Evolutionary conservation across 176 grass and related monocot genomes (phyloP).

Genomic region (Carex myosuroides): DNA sequence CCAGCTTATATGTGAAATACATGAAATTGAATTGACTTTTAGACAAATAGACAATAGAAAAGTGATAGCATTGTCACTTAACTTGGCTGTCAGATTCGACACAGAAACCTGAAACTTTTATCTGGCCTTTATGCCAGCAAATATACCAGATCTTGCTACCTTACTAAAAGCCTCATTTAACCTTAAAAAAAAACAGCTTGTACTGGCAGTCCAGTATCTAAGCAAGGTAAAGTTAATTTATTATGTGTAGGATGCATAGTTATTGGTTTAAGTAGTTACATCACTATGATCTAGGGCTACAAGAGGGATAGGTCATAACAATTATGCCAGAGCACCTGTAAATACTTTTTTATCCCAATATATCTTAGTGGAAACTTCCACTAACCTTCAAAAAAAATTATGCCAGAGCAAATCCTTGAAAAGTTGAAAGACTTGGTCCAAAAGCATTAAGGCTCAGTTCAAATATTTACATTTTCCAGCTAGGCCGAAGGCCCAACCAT

Average conservation of each 20-base stretch:
- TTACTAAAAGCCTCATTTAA: slow-evolving; percentile 87
- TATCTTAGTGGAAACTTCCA: too few species aligned
- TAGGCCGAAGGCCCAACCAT: too few species aligned
- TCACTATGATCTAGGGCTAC: neutral
- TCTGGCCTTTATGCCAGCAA: slow-evolving; percentile 73
- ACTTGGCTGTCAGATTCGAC: slow-evolving; percentile 75
- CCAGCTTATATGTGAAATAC: neutral
- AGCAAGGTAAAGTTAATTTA: slow-evolving; percentile 12
- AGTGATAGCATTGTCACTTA: slow-evolving; percentile 30
- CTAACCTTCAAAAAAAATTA: too few species aligned
- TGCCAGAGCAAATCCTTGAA: neutral
- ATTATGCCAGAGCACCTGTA: neutral
- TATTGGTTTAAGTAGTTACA: neutral
- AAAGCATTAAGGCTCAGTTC: too few species aligned
- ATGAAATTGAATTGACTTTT: neutral
- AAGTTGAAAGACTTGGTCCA: neutral
- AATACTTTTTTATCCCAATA: too few species aligned
- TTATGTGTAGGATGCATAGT: neutral
- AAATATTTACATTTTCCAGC: too few species aligned
- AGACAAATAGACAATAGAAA: slow-evolving; percentile 1
- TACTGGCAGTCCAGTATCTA: slow-evolving; percentile 93
- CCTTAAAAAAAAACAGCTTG: slow-evolving; percentile 35
- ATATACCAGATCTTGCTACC: slow-evolving; percentile 65
- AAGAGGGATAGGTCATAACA: neutral
- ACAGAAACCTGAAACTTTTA: slow-evolving; percentile 92